A percentile compares a stretch with the other conserved stretches of the same genome.
These are phyloP conservation scores for Platanthera guangdongensis DNA, from an alignment of 106 monocot genomes.

Conservation along the genomic window DNA sequence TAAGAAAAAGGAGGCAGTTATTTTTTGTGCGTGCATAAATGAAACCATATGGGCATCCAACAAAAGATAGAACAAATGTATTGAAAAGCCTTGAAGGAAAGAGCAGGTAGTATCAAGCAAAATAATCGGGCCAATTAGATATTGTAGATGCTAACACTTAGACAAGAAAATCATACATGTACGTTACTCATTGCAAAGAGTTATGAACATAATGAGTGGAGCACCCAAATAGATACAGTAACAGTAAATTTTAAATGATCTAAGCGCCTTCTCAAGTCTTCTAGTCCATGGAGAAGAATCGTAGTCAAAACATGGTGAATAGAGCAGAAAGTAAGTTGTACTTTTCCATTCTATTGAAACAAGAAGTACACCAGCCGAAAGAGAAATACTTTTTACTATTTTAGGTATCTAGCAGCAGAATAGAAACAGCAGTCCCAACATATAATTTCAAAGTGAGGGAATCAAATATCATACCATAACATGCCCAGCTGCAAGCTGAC, in stretches of 20 bases:
- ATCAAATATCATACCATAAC: conserved; percentile 19
- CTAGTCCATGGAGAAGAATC: background rate
- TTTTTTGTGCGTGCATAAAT: background rate
- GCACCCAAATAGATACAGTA: background rate
- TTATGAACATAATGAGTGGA: background rate
- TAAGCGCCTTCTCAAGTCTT: background rate
- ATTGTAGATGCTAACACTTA: background rate
- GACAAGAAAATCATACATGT: background rate
- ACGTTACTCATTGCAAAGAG: background rate
- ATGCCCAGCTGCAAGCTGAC: conserved; percentile 18
- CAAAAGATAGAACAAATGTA: background rate
- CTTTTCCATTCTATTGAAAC: background rate
- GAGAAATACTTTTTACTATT: background rate
- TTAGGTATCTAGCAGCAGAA: background rate
- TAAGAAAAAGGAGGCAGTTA: background rate
- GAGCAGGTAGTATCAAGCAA: background rate
- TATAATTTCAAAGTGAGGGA: background rate
- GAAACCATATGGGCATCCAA: background rate
- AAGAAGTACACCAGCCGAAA: background rate
- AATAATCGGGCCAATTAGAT: background rate
- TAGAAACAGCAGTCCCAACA: background rate
- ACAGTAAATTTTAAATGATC: background rate
- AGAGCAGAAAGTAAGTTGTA: background rate
- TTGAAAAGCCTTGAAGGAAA: background rate
- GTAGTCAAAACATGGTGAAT: background rate